Base-by-base conservation (phyloP, 441 rosid genomes). In the Raphanus hybrid region DNA sequence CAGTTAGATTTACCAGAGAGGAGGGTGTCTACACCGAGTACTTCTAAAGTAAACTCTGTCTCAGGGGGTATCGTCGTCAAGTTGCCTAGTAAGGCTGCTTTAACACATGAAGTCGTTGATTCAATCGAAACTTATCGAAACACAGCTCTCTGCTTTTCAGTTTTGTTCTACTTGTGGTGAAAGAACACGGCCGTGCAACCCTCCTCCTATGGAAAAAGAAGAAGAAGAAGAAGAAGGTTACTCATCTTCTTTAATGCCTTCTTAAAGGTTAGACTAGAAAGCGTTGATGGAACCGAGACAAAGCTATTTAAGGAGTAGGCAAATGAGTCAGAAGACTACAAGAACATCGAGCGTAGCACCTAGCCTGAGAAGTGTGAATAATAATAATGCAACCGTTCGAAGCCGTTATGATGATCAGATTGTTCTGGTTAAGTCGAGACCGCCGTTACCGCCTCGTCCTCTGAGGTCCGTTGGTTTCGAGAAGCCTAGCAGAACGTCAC, bases 71-170 rank as follows among this genome's bases (percentile, higher is more conserved):
- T 41, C 23, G n/a, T n/a, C n/a, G 54, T 27, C 52, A 61, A 52
- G 12, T 52, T 29, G 27, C 45, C 79, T 73, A 29, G 78, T 58
- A 59, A 71, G 26, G 37, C 35, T 15, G 55, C 58, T 60, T 45
- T 77, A 18, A 32, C 62, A n/a, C 81, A 73, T 54, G 81, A 85
- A 50, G 71, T 85, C 0, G 79, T 69, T 65, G 71, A 84, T 26
- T 60, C 86, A 18, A 76, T 84, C 20, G 59, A 81, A n/a, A 77
- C 64, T 70, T 27, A 80, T 87, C 48, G 87, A 86, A 34, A 78
- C 80, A 34, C 82, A 80, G 48, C 86, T 87, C 50, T 75, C 79
- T 11, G 77, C 85, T 72, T 78, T 81, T 72, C 80, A 77, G 11
- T 70, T 84, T 66, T 70, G 68, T 78, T 78, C 87, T 18, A 41